Base-by-base conservation (phyloP, 2,329 filamentous ascomycete species). In the Dothideomycetes sp. region DNA sequence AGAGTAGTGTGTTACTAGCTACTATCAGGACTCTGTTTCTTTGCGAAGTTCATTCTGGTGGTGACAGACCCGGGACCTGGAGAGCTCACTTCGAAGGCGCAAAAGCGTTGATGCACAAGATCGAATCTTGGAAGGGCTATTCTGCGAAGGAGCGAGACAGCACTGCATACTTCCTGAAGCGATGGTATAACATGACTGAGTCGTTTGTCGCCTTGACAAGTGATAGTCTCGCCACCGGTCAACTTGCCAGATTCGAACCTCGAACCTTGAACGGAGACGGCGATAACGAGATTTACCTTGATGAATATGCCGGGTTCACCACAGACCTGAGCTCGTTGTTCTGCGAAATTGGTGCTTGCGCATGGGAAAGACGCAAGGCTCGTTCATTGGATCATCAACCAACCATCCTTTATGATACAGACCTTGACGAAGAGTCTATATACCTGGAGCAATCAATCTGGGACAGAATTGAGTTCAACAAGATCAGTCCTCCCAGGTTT, bases 131-230 rank as follows among this genome's bases (percentile, higher is more conserved):
- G 41, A 9, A 22, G 2, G 33, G 33, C 19, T 38, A 38, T 31
- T 43, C 41, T 3, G 31, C 36, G 4, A 24, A 22, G 12, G 31
- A 43, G 19, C 15, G 41, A 36, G 33, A 43, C 19, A 39, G 32
- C 19, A 39, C 41, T 2, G 4, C 36, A 9, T 43, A 38, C 27
- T 43, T 39, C 19, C 27, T 43, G 30, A 36, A 35, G n/a, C 22
- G 41, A 17, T 43, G 41, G 41, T 43, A 43, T 27, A 43, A 39
- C 37, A 43, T 38, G 36, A 43, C 41, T 11, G 41, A 43, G 15
- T 35, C 31, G 10, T 36, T 43, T 24, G 41, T 43, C 16, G 41
- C 41, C 3, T 33, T 43, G 3, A 43, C 41, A 3, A 33, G 35
- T 4, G 41, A 43, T 8, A 36, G 41, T 4, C 37, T 43, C 3